Evolutionary conservation across 768 basidiomycete genomes (phyloP).

Genomic region (Macrolepiota fuliginosa): DNA sequence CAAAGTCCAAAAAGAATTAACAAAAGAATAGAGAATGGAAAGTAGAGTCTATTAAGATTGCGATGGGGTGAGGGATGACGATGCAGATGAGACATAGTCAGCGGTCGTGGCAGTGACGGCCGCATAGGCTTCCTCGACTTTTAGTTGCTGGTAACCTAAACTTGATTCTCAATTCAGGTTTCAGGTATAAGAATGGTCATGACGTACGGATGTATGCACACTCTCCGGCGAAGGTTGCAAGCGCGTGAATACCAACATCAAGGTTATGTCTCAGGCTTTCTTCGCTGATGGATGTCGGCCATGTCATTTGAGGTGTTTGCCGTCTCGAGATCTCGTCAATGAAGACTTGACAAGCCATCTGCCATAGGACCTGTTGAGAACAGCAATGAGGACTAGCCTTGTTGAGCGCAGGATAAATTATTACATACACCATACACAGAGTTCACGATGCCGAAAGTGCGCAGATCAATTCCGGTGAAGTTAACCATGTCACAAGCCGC

Average conservation of each 20-base stretch:
- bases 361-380: conserved; percentile 39
- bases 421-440: conserved; percentile 52
- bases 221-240: conserved; percentile 43
- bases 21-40: conserved; percentile 4
- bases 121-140: conserved; percentile 43
- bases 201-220: conserved; percentile 45
- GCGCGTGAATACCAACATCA: conserved; percentile 35
- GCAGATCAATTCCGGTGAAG: conserved; percentile 35
- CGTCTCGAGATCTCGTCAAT: conserved; percentile 44
- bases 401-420: conserved; percentile 9
- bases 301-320: conserved; percentile 29
- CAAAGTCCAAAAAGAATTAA: conserved; percentile 4
- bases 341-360: conserved; percentile 43
- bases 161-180: conserved; percentile 7
- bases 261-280: conserved; percentile 41
- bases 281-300: conserved; percentile 31
- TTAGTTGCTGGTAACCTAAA: conserved; percentile 43
- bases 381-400: conserved; percentile 8
- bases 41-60: conserved; percentile 10
- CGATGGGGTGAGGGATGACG: conserved; percentile 10
- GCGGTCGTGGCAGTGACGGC: conserved; percentile 28
- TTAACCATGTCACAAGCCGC: conserved; percentile 43
- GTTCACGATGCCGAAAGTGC: conserved; percentile 39
- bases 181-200: not conserved
- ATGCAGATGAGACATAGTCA: conserved; percentile 8